A percentile compares a stretch with the other conserved stretches of the same genome.
Conservation (phyloP, 2,329 filamentous ascomycete species). For the Botrytis medusae region DNA sequence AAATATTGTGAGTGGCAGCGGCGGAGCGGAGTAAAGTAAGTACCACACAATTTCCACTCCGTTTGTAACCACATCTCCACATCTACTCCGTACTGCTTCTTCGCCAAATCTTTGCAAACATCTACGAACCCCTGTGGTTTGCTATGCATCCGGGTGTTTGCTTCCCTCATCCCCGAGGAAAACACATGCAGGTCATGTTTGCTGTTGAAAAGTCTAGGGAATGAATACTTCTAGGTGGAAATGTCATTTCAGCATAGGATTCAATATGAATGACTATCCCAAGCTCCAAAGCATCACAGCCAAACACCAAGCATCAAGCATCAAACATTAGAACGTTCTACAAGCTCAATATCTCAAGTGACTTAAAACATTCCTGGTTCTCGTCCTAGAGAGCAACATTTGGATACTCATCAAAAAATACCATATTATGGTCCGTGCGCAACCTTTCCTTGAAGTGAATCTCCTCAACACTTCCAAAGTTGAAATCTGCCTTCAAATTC, state of each 20-base stretch:
- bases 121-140: not conserved
- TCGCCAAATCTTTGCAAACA: not conserved
- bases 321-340: not conserved
- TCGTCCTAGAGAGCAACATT: not conserved
- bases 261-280: not conserved
- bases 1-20: not conserved
- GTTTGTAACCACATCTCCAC: not conserved
- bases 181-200: not conserved
- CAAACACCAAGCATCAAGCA: not conserved
- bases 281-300: not conserved
- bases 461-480: not conserved
- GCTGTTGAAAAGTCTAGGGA: not conserved
- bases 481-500: not conserved
- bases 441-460: constrained; percentile 1
- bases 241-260: not conserved
- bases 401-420: not conserved
- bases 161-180: not conserved
- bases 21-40: not conserved
- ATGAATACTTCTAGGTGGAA: not conserved
- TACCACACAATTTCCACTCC: not conserved
- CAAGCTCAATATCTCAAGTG: not conserved
- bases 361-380: not conserved
- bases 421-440: not conserved
- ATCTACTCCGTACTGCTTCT: not conserved
- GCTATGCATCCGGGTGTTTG: not conserved